Percentiles rank a stretch among this genome's conserved stretches.
Evolutionary conservation across 495 filamentous ascomycete genomes (phyloP).

Genomic region (Aspergillus bertholletiae): DNA sequence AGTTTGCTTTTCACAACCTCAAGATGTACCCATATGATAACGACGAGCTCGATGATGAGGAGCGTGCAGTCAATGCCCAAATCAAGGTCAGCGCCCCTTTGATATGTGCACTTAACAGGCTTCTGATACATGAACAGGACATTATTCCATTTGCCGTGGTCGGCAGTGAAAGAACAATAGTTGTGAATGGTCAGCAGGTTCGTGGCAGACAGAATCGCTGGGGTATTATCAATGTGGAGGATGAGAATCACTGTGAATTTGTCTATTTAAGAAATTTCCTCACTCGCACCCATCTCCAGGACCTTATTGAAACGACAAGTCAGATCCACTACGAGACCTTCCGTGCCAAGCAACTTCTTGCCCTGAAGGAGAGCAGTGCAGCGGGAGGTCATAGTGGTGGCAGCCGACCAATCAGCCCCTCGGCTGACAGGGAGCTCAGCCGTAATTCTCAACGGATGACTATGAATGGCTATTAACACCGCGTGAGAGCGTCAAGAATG

Average conservation of each 20-base stretch:
- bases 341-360: constrained; percentile 97
- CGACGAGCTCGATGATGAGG: constrained; percentile 96
- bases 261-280: constrained; percentile 97
- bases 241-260: constrained; percentile 99
- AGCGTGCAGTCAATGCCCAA: constrained; percentile 85
- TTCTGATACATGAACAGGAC: constrained; percentile 53
- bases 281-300: constrained; percentile 91
- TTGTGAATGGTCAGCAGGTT: constrained; percentile 95
- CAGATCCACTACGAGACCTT: constrained; percentile 99
- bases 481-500: background rate
- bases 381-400: constrained; percentile 66
- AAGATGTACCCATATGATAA: constrained; percentile 99
- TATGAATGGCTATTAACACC: constrained; percentile 88
- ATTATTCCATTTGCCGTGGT: constrained; percentile 98
- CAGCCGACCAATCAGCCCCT: constrained; percentile 90
- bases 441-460: constrained; percentile 92
- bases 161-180: constrained; percentile 95
- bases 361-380: constrained; percentile 95
- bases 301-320: constrained; percentile 98
- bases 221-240: constrained; percentile 99
- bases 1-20: constrained; percentile 98
- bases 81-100: constrained; percentile 70
- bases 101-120: background rate
- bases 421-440: constrained; percentile 93
- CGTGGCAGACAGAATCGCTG: constrained; percentile 98